Base-by-base conservation (phyloP, 75 land plant genomes). In the Cunninghamia lanceolata region DNA sequence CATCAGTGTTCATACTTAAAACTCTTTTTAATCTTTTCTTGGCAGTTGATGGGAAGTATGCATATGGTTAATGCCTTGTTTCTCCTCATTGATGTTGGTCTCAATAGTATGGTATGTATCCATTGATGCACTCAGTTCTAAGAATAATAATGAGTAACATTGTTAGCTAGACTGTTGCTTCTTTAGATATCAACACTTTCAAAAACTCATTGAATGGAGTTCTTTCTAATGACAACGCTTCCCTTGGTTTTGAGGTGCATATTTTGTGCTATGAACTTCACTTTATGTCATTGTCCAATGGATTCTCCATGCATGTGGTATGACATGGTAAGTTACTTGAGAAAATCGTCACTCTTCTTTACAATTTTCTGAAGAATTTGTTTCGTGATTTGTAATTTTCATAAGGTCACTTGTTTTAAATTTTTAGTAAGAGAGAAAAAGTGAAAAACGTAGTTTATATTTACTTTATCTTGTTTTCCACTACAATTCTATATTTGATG, bases 231-330 rank as follows among this genome's bases (percentile, higher is more conserved):
- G 78, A 46, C 90, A 94, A 94, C 45, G 83, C 9, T 90, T 92
- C 78, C 94, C 95, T 21, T 94, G 91, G 96, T 96, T 94, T 78
- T 86, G 99, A 36, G 84, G 95, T 45, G 88, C 92, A 85, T 96
- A 97, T 89, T 93, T 97, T 87, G 86, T 94, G n/a, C 82, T 93
- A 82, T 96, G 96, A 96, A 94, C 94, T 90, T 88, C 88, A 59
- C 36, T 85, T 14, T 97, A 97, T 83, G 89, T 92, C 38, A 87
- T 94, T 79, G 89, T 96, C 88, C 99, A 96, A 82, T 97, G 99
- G 99, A 43, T 89, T 46, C 54, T 94, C 21, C 96, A 96, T 78
- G 93, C 93, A 21, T 91, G 94, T 73, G 94, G 99, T 19, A 53
- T 93, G 46, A 28, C 90, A 45, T 91, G 94, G 95, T 95, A 89